A percentile compares a stretch with the other conserved stretches of the same genome.
Evolutionary conservation across 164 flowering plant species (phyloP).

Genomic region (Chloranthus sessilifolius): DNA sequence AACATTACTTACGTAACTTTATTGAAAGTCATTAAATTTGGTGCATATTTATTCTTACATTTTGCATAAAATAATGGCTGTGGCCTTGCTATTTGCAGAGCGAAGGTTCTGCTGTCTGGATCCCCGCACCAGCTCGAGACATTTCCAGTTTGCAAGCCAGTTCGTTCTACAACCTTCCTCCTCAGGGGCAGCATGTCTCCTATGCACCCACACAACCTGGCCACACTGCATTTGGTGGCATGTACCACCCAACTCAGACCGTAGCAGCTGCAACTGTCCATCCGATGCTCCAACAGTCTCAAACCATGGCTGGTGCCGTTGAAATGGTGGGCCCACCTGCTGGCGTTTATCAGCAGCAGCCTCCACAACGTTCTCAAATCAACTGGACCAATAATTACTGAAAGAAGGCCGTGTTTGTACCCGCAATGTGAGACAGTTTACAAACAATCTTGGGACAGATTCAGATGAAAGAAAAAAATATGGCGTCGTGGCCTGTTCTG

Average conservation of each 20-base stretch:
- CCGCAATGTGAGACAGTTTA: not conserved
- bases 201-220: constrained; percentile 64
- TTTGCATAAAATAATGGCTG: not conserved
- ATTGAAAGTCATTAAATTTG: not conserved
- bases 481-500: constrained; percentile 14
- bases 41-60: no score
- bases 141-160: constrained; percentile 54
- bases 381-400: constrained; percentile 86
- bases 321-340: constrained; percentile 74
- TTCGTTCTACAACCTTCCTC: constrained; percentile 76
- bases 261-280: constrained; percentile 56
- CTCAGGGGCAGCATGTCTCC: constrained; percentile 80
- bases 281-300: constrained; percentile 78
- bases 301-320: constrained; percentile 62
- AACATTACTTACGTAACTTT: no score
- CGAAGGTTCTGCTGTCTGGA: constrained; percentile 84
- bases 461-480: constrained; percentile 4
- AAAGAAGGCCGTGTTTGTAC: constrained; percentile 11
- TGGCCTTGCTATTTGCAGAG: constrained; percentile 40
- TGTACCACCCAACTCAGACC: constrained; percentile 74
- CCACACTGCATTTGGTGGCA: constrained; percentile 60
- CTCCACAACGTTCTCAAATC: constrained; percentile 70
- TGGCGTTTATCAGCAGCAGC: constrained; percentile 81
- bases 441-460: constrained; percentile 10
- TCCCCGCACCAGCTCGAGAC: constrained; percentile 67